These are phyloP conservation scores for Colletotrichum abscissum DNA, from an alignment of 2,329 filamentous ascomycete genomes.

Conservation along the genomic window DNA sequence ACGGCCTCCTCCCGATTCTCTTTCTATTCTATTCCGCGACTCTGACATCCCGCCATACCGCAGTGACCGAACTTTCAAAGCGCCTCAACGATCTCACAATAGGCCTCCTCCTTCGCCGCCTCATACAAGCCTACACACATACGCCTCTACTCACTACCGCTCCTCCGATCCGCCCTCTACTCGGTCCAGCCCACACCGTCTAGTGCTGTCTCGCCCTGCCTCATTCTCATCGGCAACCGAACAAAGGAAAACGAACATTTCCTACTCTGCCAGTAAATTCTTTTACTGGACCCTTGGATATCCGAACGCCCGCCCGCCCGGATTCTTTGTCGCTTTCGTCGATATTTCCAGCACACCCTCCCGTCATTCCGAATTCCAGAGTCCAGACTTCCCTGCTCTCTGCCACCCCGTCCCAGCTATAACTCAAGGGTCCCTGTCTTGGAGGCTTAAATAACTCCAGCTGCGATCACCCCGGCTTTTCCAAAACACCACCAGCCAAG, in stretches of 20 bases:
- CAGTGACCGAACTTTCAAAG: conserved; percentile 1
- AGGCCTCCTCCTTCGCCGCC: neutral
- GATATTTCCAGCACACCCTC: neutral
- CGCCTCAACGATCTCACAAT: neutral
- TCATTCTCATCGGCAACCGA: conserved; percentile 3
- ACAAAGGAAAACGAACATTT: conserved; percentile 17
- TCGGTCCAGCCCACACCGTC: conserved; percentile 22
- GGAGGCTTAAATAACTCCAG: conserved; percentile 25
- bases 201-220: conserved; percentile 33
- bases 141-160: neutral
- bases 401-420: conserved; percentile 9
- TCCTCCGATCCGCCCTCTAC: neutral
- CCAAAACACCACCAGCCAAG: conserved; percentile 25
- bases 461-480: conserved; percentile 27
- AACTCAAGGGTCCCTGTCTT: conserved; percentile 16
- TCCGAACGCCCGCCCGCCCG: conserved; percentile 3
- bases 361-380: conserved; percentile 22
- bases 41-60: neutral
- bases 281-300: conserved; percentile 24
- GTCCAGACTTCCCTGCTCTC: conserved; percentile 32
- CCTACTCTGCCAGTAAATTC: neutral
- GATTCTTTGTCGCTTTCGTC: conserved; percentile 33
- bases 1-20: conserved; percentile 8
- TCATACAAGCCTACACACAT: neutral
- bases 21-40: neutral